These are phyloP conservation scores for Dalechampia spathulata DNA, from an alignment of 441 rosid species.

Conservation along the genomic window DNA sequence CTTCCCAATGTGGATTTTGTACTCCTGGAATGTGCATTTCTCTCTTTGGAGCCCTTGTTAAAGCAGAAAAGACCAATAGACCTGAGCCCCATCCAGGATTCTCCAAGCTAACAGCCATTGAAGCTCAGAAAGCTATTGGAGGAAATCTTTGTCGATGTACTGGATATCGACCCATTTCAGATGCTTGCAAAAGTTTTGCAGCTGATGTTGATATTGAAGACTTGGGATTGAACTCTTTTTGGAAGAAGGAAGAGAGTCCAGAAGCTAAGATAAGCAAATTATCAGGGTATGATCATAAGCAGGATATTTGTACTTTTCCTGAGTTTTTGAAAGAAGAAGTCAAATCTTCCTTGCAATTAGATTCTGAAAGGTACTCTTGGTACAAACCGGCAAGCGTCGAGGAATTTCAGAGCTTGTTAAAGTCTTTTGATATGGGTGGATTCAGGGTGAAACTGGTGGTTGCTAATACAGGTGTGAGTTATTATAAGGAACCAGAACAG, in stretches of 20 bases:
- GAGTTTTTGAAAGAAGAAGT: conserved; percentile 52
- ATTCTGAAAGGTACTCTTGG: conserved; percentile 36
- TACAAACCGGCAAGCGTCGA: conserved; percentile 35
- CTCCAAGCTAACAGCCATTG: conserved; percentile 53
- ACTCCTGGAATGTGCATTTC: conserved; percentile 90
- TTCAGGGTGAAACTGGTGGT: conserved; percentile 44
- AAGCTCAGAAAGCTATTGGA: conserved; percentile 64
- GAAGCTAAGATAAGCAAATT: conserved; percentile 34
- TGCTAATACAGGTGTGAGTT: conserved; percentile 69
- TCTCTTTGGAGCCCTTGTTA: conserved; percentile 63
- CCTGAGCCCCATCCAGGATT: conserved; percentile 38
- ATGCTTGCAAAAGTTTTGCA: conserved; percentile 89
- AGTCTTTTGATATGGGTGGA: conserved; percentile 11
- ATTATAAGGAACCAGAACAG: conserved; percentile 46
- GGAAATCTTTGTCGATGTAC: conserved; percentile 95
- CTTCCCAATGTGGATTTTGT: conserved; percentile 93
- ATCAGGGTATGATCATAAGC: conserved; percentile 28
- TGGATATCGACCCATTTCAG: conserved; percentile 80
- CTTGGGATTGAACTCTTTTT: conserved; percentile 72
- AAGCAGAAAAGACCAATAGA: conserved; percentile 47
- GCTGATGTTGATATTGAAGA: conserved; percentile 79
- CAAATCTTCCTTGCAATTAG: conserved; percentile 23
- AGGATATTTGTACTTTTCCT: conserved; percentile 36
- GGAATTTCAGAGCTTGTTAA: conserved; percentile 44
- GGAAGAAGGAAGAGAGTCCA: conserved; percentile 48